Evolutionary conservation across 345 rosid species (phyloP).

Genomic region (Salix caprea): DNA sequence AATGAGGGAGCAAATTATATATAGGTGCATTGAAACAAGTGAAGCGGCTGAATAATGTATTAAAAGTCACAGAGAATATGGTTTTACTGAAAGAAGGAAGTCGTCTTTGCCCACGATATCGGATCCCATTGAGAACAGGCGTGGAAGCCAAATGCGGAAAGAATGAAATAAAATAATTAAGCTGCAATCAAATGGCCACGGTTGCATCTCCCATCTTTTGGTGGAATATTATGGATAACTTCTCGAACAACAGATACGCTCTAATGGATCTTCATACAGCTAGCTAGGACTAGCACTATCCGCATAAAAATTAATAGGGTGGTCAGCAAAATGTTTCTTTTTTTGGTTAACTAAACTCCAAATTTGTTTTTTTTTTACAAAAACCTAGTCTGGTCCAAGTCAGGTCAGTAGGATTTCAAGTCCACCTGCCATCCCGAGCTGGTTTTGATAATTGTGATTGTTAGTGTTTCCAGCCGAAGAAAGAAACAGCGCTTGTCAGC

Average conservation of each 20-base stretch:
- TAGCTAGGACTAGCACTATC: neutral
- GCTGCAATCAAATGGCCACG: neutral
- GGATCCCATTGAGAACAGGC: slow-evolving; percentile 9
- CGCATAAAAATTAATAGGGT: neutral
- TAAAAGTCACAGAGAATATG: neutral
- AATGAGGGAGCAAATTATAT: neutral
- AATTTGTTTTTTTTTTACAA: too few species aligned
- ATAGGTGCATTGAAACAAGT: neutral
- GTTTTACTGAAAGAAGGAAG: neutral
- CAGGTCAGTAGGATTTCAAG: too few species aligned
- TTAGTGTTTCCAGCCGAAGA: neutral
- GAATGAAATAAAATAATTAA: neutral
- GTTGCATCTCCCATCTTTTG: slow-evolving; percentile 1
- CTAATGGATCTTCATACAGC: slow-evolving; percentile 1
- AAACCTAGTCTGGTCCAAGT: too few species aligned
- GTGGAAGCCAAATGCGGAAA: slow-evolving; percentile 4
- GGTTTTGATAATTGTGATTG: too few species aligned
- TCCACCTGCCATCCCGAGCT: too few species aligned
- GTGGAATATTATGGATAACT: neutral
- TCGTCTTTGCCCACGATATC: neutral
- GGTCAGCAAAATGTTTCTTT: too few species aligned
- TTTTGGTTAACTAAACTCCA: too few species aligned
- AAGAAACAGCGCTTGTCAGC: neutral
- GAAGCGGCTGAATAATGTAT: neutral
- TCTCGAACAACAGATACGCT: neutral